Conservation (phyloP, 2,329 filamentous ascomycete genomes). For the Fusarium sp. region DNA sequence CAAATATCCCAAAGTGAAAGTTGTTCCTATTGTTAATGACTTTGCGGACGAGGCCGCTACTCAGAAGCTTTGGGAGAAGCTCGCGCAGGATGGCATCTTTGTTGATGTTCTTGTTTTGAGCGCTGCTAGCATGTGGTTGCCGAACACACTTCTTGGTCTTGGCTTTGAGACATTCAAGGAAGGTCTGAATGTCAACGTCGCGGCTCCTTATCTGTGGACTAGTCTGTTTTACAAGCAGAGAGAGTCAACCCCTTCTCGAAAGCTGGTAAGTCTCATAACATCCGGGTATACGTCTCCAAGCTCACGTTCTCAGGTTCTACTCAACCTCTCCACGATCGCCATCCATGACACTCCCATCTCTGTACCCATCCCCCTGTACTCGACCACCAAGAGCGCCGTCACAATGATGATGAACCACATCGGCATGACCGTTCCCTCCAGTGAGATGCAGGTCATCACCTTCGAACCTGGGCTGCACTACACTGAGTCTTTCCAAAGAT, state of each 20-base stretch:
- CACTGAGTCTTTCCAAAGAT: conserved; percentile 1
- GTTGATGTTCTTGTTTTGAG: conserved; percentile 50
- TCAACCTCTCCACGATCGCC: neutral
- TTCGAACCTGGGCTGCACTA: conserved; percentile 30
- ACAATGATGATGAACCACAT: conserved; percentile 54
- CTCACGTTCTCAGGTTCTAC: neutral
- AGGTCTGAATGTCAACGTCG: neutral
- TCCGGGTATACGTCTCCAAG: no score
- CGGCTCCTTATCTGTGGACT: neutral
- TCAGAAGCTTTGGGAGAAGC: conserved; percentile 47
- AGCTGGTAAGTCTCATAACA: neutral
- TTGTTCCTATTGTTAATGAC: neutral
- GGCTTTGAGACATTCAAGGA: conserved; percentile 10
- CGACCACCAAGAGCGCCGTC: conserved; percentile 53
- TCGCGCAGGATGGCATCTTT: conserved; percentile 27
- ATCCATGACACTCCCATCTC: conserved; percentile 2
- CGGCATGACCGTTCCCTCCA: conserved; percentile 49
- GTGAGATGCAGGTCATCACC: conserved; percentile 46
- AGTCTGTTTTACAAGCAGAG: conserved; percentile 12
- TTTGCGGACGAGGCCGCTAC: conserved; percentile 25
- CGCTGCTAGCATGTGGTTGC: conserved; percentile 35
- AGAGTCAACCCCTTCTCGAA: neutral
- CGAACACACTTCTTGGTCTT: conserved; percentile 6
- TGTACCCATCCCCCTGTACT: conserved; percentile 46
- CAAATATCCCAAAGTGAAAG: neutral